Percentiles rank a stretch among this genome's conserved stretches.
These are phyloP conservation scores for Fusarium chlamydosporum DNA, from an alignment of 2,329 filamentous ascomycete species.

Conservation along the genomic window DNA sequence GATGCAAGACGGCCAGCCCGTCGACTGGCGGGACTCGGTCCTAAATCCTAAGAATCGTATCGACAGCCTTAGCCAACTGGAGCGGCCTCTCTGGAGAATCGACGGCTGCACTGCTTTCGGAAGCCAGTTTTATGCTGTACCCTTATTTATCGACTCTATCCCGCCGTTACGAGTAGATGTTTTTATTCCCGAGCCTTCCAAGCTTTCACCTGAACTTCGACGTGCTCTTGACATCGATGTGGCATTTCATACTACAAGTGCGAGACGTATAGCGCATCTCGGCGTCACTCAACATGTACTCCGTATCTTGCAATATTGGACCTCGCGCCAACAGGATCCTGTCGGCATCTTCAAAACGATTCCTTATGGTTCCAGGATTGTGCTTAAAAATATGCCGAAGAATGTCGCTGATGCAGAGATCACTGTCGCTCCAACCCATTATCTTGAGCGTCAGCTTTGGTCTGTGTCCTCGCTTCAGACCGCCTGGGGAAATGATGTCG, in stretches of 20 bases:
- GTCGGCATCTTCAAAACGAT: conserved; percentile 59
- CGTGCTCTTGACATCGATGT: conserved; percentile 63
- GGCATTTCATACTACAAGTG: conserved; percentile 70
- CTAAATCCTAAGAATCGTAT: conserved; percentile 74
- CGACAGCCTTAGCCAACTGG: conserved; percentile 65
- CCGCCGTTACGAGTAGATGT: conserved; percentile 70
- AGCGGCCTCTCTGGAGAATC: conserved; percentile 67
- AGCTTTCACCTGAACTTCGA: conserved; percentile 59
- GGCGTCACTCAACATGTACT: conserved; percentile 68
- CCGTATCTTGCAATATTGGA: conserved; percentile 68
- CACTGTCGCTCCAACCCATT: conserved; percentile 63
- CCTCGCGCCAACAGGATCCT: conserved; percentile 52
- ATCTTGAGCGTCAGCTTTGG: conserved; percentile 67
- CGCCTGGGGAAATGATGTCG: conserved; percentile 60
- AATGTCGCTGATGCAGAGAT: conserved; percentile 63
- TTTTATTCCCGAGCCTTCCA: conserved; percentile 67
- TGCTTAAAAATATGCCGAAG: conserved; percentile 65
- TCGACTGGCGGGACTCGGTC: conserved; percentile 63
- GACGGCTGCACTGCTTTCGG: conserved; percentile 71
- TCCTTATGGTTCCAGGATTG: conserved; percentile 71
- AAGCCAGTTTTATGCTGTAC: conserved; percentile 70
- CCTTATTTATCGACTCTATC: conserved; percentile 63
- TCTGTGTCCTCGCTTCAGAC: conserved; percentile 59
- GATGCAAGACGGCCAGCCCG: conserved; percentile 11
- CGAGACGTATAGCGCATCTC: conserved; percentile 61